phyloP scores from a whole-genome alignment of 768 basidiomycete species.

The Rhizopogon vulgaris region DNA sequence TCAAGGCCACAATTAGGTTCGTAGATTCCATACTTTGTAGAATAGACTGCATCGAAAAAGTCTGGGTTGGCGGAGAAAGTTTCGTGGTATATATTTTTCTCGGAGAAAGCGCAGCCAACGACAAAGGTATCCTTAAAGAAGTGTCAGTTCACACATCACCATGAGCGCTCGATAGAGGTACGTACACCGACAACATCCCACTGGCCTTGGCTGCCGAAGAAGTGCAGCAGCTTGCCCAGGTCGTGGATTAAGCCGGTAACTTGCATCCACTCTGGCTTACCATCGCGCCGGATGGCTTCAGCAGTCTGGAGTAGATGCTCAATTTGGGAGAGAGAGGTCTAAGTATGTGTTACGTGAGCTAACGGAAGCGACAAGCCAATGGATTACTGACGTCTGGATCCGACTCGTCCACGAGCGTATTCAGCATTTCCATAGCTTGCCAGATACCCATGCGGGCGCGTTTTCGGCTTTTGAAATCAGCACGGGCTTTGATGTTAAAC shows the following conservation, averaged over 20 bases:
- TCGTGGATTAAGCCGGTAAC: slow-evolving; percentile 84
- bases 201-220: slow-evolving; percentile 84
- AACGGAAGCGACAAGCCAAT: background rate
- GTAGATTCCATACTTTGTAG: slow-evolving; percentile 71
- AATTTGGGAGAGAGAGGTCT: slow-evolving; percentile 80
- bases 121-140: slow-evolving; percentile 58
- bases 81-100: slow-evolving; percentile 76
- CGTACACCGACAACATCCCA: slow-evolving; percentile 91
- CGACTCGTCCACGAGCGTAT: slow-evolving; percentile 84
- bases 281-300: slow-evolving; percentile 82
- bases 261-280: slow-evolving; percentile 92
- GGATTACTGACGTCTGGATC: slow-evolving; percentile 66
- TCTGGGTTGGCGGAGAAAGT: slow-evolving; percentile 76
- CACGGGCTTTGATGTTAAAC: slow-evolving; percentile 76
- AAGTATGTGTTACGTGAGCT: slow-evolving; percentile 9
- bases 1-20: slow-evolving; percentile 75
- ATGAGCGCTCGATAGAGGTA: slow-evolving; percentile 7
- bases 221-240: slow-evolving; percentile 79
- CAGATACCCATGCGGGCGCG: slow-evolving; percentile 80
- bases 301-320: slow-evolving; percentile 89
- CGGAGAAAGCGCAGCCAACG: slow-evolving; percentile 82
- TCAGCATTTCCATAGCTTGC: slow-evolving; percentile 83
- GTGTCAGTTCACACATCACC: background rate
- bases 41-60: slow-evolving; percentile 55
- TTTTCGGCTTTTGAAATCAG: slow-evolving; percentile 59